Conservation (phyloP, 176 grass and related monocot genomes). For the Ananas comosus region DNA sequence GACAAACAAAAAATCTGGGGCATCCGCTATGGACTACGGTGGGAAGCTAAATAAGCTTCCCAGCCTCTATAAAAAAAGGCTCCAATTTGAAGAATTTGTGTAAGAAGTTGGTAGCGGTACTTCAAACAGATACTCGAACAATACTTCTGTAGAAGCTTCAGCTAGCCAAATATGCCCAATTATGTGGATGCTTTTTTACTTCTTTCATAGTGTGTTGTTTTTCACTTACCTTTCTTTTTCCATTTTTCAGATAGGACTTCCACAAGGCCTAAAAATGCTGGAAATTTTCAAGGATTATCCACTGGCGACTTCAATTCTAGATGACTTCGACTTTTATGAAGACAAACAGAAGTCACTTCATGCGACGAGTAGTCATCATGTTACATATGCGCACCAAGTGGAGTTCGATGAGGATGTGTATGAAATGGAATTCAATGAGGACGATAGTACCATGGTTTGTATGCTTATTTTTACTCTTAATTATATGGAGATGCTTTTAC, state of each 20-base stretch:
- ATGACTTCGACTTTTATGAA: slow-evolving; percentile 70
- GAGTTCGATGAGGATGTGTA: slow-evolving; percentile 9
- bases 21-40: no score
- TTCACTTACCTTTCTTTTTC: neutral
- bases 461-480: neutral
- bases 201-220: neutral
- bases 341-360: slow-evolving; percentile 25
- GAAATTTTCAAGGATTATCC: slow-evolving; percentile 54
- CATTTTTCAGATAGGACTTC: slow-evolving; percentile 51
- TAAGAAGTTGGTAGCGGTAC: no score
- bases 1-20: no score
- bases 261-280: slow-evolving; percentile 64
- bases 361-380: slow-evolving; percentile 18
- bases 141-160: no score
- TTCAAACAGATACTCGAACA: no score
- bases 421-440: slow-evolving; percentile 12
- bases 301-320: slow-evolving; percentile 37
- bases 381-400: slow-evolving; percentile 3
- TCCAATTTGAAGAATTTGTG: no score
- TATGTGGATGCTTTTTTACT: no score
- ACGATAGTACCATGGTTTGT: slow-evolving; percentile 30
- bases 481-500: neutral
- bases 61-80: no score
- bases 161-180: no score
- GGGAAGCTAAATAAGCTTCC: no score